Evolutionary conservation across 768 basidiomycete species (phyloP), one percentile per base, ranked within the genome.

Genomic region (Kwoniella sp.): DNA sequence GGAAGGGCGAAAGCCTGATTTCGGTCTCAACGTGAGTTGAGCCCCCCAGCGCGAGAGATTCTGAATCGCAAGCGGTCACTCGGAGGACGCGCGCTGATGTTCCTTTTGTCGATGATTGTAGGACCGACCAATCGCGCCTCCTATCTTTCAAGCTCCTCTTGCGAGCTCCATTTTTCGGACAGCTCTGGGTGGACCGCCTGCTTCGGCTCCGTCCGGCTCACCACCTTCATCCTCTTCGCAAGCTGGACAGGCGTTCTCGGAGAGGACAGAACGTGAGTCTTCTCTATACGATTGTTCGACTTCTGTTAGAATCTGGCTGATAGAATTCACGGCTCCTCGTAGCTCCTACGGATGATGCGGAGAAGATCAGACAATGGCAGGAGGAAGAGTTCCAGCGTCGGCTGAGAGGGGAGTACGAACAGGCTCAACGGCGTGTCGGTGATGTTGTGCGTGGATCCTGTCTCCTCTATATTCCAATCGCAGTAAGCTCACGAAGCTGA

Each of bases 391-490:
- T 88, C 3, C 85, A 85, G 31, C 83, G 88, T 61, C 86, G 85
- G 73, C 82, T 93, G 57, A 82, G 83, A 55, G 90, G 89, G 13
- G 90, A 93, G 74, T 92, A 93, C 73, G 88, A 92, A 81, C 87
- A 87, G 23, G 85, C 86, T 7, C 85, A 87, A 11, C 68, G 85
- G 45, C 85, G 87, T 63, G 82, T 91, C 23, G 84, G 86, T 0
- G 86, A 90, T 66, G 81, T 90, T 55, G 89, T 89, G 55, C 73
- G 86, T 82, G 7, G 0, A 41, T 2, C 30, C 55, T 7, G 26
- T 4, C 12, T 2, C 22, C 13, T 25, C 23, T 30, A 48, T 51
- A n/a, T n/a, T n/a, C n/a, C n/a, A n/a, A n/a, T n/a, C n/a, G n/a
- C n/a, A n/a, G n/a, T n/a, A n/a, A n/a, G 25, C 22, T 30, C 22